These are phyloP conservation scores for Hypomontagnella monticulosa DNA, from an alignment of 495 filamentous ascomycete species.

Conservation along the genomic window DNA sequence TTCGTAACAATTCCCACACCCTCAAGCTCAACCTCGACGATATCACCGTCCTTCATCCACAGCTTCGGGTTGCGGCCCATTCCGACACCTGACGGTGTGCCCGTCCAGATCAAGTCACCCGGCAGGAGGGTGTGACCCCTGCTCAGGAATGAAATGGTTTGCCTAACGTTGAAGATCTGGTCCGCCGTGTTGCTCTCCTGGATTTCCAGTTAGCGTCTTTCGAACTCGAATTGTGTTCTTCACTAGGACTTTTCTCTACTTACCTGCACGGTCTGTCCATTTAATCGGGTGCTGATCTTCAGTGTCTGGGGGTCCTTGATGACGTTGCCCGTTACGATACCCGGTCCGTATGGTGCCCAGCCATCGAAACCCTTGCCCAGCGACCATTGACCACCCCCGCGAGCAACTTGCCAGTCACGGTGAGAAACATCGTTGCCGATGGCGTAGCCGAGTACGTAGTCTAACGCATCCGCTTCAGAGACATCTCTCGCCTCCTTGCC, in stretches of 20 bases:
- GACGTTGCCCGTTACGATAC: slow-evolving; percentile 73
- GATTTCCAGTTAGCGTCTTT: slow-evolving; percentile 6
- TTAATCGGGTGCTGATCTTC: slow-evolving; percentile 73
- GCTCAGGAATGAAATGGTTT: slow-evolving; percentile 78
- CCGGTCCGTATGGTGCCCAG: slow-evolving; percentile 88
- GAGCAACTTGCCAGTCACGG: slow-evolving; percentile 83
- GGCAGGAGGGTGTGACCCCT: slow-evolving; percentile 80
- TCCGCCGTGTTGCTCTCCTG: slow-evolving; percentile 76
- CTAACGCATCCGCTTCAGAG: slow-evolving; percentile 70
- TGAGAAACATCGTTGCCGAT: slow-evolving; percentile 87
- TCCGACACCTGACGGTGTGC: slow-evolving; percentile 84
- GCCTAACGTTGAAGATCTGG: slow-evolving; percentile 81
- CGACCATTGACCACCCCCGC: slow-evolving; percentile 82
- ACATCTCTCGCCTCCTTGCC: slow-evolving; percentile 76
- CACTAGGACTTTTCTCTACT: neutral
- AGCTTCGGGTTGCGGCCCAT: slow-evolving; percentile 77
- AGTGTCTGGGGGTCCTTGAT: slow-evolving; percentile 76
- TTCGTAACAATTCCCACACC: slow-evolving; percentile 76
- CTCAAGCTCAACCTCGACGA: slow-evolving; percentile 79
- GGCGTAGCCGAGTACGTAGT: slow-evolving; percentile 82
- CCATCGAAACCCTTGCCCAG: slow-evolving; percentile 88
- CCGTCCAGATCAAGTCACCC: slow-evolving; percentile 86
- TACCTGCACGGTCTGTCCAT: slow-evolving; percentile 73
- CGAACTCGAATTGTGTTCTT: neutral
- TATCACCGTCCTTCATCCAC: slow-evolving; percentile 83